A percentile compares a stretch with the other conserved stretches of the same genome.
Conservation (phyloP, 2,329 filamentous ascomycete genomes). For the Bipolaris oryzae region DNA sequence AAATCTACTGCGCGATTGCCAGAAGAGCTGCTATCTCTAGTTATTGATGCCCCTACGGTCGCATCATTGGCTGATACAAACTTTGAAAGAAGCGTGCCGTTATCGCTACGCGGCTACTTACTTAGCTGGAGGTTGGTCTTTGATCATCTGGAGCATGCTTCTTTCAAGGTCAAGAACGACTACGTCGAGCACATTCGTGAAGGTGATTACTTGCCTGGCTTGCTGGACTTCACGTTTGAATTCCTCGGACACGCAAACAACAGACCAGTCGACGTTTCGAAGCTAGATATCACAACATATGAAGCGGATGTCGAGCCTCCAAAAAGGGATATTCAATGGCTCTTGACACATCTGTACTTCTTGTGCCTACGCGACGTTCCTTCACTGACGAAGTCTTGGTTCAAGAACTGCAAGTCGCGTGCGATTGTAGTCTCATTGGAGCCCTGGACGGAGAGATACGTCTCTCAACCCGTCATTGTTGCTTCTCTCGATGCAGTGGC, state of each 20-base stretch:
- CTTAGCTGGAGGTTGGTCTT: conserved; percentile 90
- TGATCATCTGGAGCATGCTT: conserved; percentile 78
- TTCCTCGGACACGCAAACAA: conserved; percentile 80
- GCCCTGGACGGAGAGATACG: conserved; percentile 79
- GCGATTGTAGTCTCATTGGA: conserved; percentile 82
- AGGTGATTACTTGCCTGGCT: conserved; percentile 68
- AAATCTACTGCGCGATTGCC: conserved; percentile 76
- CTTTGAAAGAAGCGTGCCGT: conserved; percentile 70
- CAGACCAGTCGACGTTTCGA: conserved; percentile 71
- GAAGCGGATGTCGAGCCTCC: conserved; percentile 64
- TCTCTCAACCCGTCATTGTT: conserved; percentile 72
- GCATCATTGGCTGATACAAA: conserved; percentile 69
- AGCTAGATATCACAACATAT: conserved; percentile 71
- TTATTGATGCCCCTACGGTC: conserved; percentile 77
- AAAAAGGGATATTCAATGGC: conserved; percentile 79
- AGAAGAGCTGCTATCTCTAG: conserved; percentile 80
- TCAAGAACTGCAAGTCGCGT: conserved; percentile 76
- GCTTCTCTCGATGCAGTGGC: conserved; percentile 70
- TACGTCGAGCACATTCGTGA: conserved; percentile 82
- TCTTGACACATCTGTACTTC: conserved; percentile 87
- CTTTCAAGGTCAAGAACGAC: conserved; percentile 80
- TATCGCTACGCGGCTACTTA: conserved; percentile 76
- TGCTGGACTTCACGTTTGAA: conserved; percentile 82
- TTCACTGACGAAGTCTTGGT: conserved; percentile 82
- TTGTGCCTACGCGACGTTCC: conserved; percentile 77